Evolutionary conservation across 1,139 yeast species (phyloP), one percentile per base, ranked within the genome.

Genomic region (Nakaseomyces glabratus): DNA sequence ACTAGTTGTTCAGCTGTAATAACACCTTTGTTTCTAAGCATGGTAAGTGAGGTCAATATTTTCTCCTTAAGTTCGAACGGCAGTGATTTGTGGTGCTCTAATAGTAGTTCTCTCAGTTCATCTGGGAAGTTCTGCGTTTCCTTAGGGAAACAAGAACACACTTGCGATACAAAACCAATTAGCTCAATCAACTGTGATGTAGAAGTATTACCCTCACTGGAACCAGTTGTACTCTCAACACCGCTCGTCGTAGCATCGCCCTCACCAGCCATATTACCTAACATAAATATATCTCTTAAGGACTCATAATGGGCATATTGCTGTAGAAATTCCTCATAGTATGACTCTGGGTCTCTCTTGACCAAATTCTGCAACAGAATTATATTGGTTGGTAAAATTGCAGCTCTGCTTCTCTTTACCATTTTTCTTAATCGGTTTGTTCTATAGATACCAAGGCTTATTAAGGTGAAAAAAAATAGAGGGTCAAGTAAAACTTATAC

Each of bases 251-350:
- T 20, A 6, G 34, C 34, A 14, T 24, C 28, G 6, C 28, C 20
- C 14, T 40, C 48, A 30, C 44, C 48, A 19, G 46, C 45, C 39
- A 50, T 41, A 11, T 60, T 57, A 34, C 51, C 55, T 32, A 57
- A 38, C 58, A 84, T 64, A 51, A 84, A 85, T 42, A 93, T 80
- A 54, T 88, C 96, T 56, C 95, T 66, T 38, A 86, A 64, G 1
- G 97, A 82, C 56, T 82, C 86, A 59, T 90, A 90, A 58, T 93
- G 98, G 36, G 90, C 73, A 57, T 79, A 85, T 57, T 93, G 98
- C 50, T 86, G 93, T 33, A 79, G 58, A 59, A 90, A 90, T 60
- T 90, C 99, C 59, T 93, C 98, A 44, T 76, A 75, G 58, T 90
- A 93, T 0, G 97, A 85, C 40, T 74, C 81, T 3, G 98, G 97